Base-by-base conservation (phyloP, 176 grass and related monocot genomes). In the Triticum turgidum region DNA sequence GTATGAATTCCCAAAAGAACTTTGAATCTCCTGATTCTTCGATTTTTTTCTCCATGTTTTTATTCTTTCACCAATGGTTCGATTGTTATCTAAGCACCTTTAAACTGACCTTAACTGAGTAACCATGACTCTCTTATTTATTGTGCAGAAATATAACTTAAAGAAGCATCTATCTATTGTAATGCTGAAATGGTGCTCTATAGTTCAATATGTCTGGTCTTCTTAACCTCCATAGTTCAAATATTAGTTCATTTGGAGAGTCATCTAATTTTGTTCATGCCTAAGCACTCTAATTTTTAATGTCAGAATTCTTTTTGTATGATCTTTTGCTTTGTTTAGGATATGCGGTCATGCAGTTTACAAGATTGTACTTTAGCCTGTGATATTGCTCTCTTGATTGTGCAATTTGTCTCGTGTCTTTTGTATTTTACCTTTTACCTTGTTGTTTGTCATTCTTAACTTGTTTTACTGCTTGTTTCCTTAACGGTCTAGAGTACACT, bases 1-100 rank as follows among this genome's bases (percentile, higher is more conserved):
- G 97, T 96, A 99, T 30, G 76, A 70, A 70, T 76, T 9, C 44
- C 59, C 25, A 2, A 20, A 37, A 63, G 20, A 2, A 51, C 52
- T 13, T 76, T 69, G 37, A 45, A 4, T 34, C 72, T 73, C 11
- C 58, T 78, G 52, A 1, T 84, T 68, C 0, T 27, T 32, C 15
- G 2, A 47, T 11, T 80, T 76, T 84, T 21, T 21, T 59, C 54
- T 34, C 58, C 9, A 14, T 74, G 8, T 58, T 14, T 45, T 63
- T 64, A 18, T 73, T 52, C 0, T 37, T 29, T 21, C 17, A 56
- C 65, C 22, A 74, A 61, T 76, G 37, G 67, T 56, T 12, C 1
- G 14, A 3, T 65, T 37, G 22, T 35, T 49, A 27, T 61, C 45
- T 81, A 27, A 61, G 73, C 73, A 78, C 42, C 18, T 34, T 25